These are phyloP conservation scores for Tolypocladium album DNA, from an alignment of 2,329 filamentous ascomycete species.

Conservation along the genomic window DNA sequence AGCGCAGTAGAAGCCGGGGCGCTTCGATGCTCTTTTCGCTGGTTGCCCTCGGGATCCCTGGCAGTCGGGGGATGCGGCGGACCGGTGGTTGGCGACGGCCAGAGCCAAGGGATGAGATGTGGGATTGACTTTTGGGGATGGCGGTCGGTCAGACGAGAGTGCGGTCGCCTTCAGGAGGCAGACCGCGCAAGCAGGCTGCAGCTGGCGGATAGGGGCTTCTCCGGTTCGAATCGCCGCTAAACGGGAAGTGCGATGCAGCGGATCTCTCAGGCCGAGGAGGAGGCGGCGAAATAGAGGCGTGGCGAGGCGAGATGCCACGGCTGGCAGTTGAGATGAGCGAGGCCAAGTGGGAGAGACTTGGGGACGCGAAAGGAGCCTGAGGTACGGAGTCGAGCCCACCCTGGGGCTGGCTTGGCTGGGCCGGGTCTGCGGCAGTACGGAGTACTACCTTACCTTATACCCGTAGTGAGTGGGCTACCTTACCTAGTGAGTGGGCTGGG, in stretches of 20 bases:
- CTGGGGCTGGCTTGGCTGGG: background rate
- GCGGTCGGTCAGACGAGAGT: background rate
- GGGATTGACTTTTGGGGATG: background rate
- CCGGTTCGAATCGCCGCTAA: background rate
- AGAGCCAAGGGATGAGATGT: slow-evolving; percentile 1
- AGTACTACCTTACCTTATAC: too few relatives aligned
- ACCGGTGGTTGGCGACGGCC: slow-evolving; percentile 2
- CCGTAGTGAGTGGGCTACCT: background rate
- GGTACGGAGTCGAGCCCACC: background rate
- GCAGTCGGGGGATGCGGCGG: slow-evolving; percentile 1
- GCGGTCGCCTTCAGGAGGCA: background rate
- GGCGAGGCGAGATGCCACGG: background rate
- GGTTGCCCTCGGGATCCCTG: background rate
- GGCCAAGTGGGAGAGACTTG: background rate
- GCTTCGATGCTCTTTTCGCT: background rate
- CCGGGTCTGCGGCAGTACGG: too few relatives aligned
- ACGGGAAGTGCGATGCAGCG: background rate
- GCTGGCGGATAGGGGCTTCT: background rate
- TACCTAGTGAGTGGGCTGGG: background rate
- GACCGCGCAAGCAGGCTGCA: background rate
- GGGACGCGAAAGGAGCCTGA: background rate
- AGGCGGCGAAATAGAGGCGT: background rate
- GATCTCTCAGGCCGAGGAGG: background rate
- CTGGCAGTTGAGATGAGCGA: background rate
- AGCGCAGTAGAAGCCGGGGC: background rate